A percentile compares a stretch with the other conserved stretches of the same genome.
Conservation (phyloP, 1,139 yeast species). For the Diutina pseudorugosa region DNA sequence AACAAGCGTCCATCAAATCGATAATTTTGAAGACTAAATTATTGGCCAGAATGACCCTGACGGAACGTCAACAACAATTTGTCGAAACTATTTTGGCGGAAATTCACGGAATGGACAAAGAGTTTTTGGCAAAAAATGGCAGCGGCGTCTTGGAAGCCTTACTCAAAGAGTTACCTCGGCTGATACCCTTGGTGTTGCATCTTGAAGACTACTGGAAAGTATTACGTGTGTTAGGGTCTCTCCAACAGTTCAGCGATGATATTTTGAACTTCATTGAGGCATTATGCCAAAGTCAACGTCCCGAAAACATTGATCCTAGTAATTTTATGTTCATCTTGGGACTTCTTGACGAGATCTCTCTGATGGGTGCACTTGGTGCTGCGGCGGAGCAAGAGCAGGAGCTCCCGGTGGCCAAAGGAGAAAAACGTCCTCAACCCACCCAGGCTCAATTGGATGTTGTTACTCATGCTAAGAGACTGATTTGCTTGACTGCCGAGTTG, state of each 20-base stretch:
- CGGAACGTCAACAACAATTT: neutral
- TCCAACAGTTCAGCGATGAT: constrained; percentile 35
- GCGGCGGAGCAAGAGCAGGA: constrained; percentile 59
- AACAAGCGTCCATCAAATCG: neutral
- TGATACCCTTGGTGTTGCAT: constrained; percentile 31
- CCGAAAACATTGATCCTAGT: constrained; percentile 23
- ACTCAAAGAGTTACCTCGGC: constrained; percentile 26
- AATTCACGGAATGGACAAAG: constrained; percentile 20
- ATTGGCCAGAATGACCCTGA: neutral
- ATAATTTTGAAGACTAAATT: neutral
- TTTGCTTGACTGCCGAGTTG: constrained; percentile 45
- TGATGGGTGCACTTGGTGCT: constrained; percentile 72
- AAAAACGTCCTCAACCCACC: constrained; percentile 19
- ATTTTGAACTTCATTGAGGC: constrained; percentile 40
- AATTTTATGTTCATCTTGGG: constrained; percentile 60
- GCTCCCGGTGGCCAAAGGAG: constrained; percentile 3
- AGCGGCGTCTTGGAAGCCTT: constrained; percentile 41
- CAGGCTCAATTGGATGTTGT: constrained; percentile 35
- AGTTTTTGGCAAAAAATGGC: constrained; percentile 33
- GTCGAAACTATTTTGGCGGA: neutral
- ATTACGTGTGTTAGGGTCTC: constrained; percentile 44
- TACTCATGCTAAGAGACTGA: constrained; percentile 47
- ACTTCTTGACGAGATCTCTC: constrained; percentile 67
- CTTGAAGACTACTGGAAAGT: constrained; percentile 54
- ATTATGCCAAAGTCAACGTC: constrained; percentile 22